Percentiles rank a stretch among this genome's conserved stretches.
Conservation (phyloP, 1,284 basidiomycete species). For the Sanguinoderma infundibulare region DNA sequence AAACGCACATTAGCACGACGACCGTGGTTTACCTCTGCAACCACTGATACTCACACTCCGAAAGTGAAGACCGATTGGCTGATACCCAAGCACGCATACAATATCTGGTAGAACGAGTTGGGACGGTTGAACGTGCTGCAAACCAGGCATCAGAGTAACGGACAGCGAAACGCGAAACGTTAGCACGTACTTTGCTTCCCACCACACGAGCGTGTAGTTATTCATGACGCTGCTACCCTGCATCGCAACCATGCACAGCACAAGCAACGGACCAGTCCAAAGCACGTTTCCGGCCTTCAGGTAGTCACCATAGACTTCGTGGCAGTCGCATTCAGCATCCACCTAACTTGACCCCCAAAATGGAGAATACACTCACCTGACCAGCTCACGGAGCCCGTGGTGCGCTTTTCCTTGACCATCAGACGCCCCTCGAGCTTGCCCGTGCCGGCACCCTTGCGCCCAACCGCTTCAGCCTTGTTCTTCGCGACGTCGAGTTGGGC, state of each 20-base stretch:
- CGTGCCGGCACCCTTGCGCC: slow-evolving; percentile 54
- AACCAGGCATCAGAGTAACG: slow-evolving; percentile 9
- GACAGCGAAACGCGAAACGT: neutral
- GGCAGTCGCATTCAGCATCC: slow-evolving; percentile 7
- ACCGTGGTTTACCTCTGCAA: slow-evolving; percentile 24
- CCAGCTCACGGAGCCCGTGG: slow-evolving; percentile 67
- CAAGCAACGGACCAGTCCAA: slow-evolving; percentile 60
- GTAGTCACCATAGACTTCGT: slow-evolving; percentile 73
- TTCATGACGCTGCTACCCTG: slow-evolving; percentile 63
- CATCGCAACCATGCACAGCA: slow-evolving; percentile 63
- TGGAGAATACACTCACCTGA: slow-evolving; percentile 42
- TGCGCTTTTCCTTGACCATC: slow-evolving; percentile 65
- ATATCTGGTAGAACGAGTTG: slow-evolving; percentile 69
- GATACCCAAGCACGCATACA: slow-evolving; percentile 72
- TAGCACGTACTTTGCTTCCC: slow-evolving; percentile 61
- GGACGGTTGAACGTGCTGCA: slow-evolving; percentile 50
- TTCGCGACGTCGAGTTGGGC: slow-evolving; percentile 43
- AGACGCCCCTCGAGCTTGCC: slow-evolving; percentile 68
- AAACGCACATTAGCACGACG: slow-evolving; percentile 14
- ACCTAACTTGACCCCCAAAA: neutral
- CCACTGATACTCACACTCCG: slow-evolving; percentile 43
- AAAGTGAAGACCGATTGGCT: slow-evolving; percentile 70
- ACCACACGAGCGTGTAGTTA: slow-evolving; percentile 72
- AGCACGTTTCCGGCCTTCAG: slow-evolving; percentile 64
- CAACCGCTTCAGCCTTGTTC: slow-evolving; percentile 41